Evolutionary conservation across 352 stramenopile genomes (phyloP).

Genomic region (Globisporangium takayamanum): DNA sequence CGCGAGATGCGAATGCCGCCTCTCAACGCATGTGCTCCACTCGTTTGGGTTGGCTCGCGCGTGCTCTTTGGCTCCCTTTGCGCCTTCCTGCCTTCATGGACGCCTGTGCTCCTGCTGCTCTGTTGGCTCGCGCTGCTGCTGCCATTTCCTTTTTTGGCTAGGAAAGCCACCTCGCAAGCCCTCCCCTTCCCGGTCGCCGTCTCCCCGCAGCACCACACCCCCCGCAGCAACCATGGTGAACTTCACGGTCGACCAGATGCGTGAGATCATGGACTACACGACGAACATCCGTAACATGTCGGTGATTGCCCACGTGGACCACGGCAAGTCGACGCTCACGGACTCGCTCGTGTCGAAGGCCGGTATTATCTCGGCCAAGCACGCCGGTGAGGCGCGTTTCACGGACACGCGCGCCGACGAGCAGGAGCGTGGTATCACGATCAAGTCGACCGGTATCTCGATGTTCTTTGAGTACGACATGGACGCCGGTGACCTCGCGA

Average conservation of each 20-base stretch:
- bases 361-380: conserved; percentile 98
- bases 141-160: conserved; percentile 64
- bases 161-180: conserved; percentile 16
- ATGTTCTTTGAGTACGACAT: conserved; percentile 99
- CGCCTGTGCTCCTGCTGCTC: not conserved
- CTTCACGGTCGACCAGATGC: conserved; percentile 99
- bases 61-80: conserved; percentile 22
- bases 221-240: conserved; percentile 87
- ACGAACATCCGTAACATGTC: conserved; percentile 99
- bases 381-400: conserved; percentile 97
- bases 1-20: not conserved
- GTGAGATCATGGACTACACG: conserved; percentile 97
- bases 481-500: conserved; percentile 87
- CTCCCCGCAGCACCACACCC: conserved; percentile 11
- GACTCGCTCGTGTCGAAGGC: conserved; percentile 99
- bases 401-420: conserved; percentile 99
- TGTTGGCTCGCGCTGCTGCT: conserved; percentile 10
- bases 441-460: conserved; percentile 99
- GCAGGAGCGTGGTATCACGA: conserved; percentile 99
- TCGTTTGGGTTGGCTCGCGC: conserved; percentile 34
- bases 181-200: conserved; percentile 15
- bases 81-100: not conserved
- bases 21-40: conserved; percentile 43
- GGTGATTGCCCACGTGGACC: conserved; percentile 99
- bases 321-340: conserved; percentile 99